Conservation (phyloP, 192 early-diverging fungal species). For the Lunasporangiospora selenospora region DNA sequence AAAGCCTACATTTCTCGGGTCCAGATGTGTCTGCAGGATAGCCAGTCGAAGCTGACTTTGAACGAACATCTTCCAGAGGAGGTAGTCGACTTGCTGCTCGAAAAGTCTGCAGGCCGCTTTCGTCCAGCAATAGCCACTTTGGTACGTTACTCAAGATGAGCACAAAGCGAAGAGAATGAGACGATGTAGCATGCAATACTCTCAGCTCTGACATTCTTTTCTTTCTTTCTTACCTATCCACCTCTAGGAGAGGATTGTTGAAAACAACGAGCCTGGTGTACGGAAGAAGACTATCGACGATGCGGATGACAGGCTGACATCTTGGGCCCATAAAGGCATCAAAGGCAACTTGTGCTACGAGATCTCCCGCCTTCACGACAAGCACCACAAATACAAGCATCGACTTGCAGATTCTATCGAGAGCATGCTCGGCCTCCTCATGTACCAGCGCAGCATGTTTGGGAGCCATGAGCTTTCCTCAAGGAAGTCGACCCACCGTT, state of each 20-base stretch:
- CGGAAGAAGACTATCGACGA: slow-evolving; percentile 4
- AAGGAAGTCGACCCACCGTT: slow-evolving; percentile 1
- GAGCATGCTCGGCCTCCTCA: not conserved
- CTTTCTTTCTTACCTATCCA: too few relatives aligned
- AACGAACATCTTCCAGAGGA: slow-evolving; percentile 6
- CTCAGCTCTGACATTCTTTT: too few relatives aligned
- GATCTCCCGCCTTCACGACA: slow-evolving; percentile 3
- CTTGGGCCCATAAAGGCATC: not conserved
- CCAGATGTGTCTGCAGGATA: slow-evolving; percentile 1
- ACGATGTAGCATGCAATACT: too few relatives aligned
- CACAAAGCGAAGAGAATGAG: too few relatives aligned
- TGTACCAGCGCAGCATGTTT: not conserved
- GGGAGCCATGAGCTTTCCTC: not conserved
- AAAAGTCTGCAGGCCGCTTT: slow-evolving; percentile 2
- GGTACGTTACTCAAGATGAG: too few relatives aligned
- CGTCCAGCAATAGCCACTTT: not conserved
- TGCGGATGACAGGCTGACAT: slow-evolving; percentile 2
- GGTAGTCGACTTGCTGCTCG: slow-evolving; percentile 5
- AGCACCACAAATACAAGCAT: not conserved
- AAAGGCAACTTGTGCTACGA: slow-evolving; percentile 14
- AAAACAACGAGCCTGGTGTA: not conserved
- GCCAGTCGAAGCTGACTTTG: not conserved
- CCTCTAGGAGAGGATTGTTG: slow-evolving; percentile 5
- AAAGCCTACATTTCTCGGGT: too few relatives aligned
- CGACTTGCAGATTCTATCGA: too few relatives aligned